These are phyloP conservation scores for Pseudogymnoascus sp. DNA, from an alignment of 2,329 filamentous ascomycete genomes.

Conservation along the genomic window DNA sequence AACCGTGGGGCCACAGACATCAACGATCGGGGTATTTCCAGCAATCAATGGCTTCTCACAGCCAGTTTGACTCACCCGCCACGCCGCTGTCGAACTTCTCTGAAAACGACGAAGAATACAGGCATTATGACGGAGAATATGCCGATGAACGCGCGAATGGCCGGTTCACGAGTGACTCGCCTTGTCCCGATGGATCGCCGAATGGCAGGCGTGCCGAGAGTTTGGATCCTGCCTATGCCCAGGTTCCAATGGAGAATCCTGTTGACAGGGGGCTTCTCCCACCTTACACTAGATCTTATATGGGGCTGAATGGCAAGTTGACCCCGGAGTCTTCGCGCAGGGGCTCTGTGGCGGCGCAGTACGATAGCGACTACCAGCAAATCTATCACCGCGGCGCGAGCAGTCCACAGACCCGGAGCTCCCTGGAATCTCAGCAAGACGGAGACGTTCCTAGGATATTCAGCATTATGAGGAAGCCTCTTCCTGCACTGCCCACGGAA, in stretches of 20 bases:
- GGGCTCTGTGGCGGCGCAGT: background rate
- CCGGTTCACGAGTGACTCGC: background rate
- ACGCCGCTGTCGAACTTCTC: conserved; percentile 22
- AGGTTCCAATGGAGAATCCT: background rate
- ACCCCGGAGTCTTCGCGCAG: background rate
- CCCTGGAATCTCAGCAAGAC: background rate
- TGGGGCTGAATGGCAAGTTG: background rate
- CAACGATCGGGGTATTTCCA: conserved; percentile 3
- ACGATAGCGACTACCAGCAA: conserved; percentile 7
- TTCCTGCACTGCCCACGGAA: conserved; percentile 33
- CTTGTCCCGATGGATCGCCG: background rate
- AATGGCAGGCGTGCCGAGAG: background rate
- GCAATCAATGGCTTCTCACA: conserved; percentile 12
- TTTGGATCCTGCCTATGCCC: background rate
- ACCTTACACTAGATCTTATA: background rate
- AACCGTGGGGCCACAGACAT: background rate
- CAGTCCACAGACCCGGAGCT: background rate
- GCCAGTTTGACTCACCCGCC: conserved; percentile 17
- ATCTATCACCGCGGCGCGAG: background rate
- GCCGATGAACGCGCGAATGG: background rate
- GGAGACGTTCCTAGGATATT: conserved; percentile 10
- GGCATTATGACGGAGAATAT: background rate
- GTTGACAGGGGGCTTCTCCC: background rate
- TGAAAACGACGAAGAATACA: conserved; percentile 2
- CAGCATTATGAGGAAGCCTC: conserved; percentile 32